phyloP scores from a whole-genome alignment of 1,284 basidiomycete genomes.

The Cryptococcus hybrid region DNA sequence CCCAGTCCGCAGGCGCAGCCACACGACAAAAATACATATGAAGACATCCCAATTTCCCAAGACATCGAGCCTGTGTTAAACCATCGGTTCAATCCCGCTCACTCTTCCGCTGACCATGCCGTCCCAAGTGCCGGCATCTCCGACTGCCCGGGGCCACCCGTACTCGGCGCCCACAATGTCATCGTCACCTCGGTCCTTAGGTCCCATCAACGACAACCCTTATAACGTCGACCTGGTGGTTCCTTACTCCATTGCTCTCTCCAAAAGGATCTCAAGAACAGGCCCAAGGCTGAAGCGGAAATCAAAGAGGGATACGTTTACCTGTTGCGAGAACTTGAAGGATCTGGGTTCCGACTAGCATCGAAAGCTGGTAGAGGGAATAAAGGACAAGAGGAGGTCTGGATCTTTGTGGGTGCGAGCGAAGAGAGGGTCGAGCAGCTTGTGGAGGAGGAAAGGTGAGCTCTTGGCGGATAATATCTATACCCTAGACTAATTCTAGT shows the following conservation, averaged over 20 bases:
- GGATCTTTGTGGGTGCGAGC: slow-evolving; percentile 76
- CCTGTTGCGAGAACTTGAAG: slow-evolving; percentile 35
- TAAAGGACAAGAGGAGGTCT: slow-evolving; percentile 63
- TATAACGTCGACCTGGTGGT: slow-evolving; percentile 47
- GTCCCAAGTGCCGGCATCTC: slow-evolving; percentile 2
- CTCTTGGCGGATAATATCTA: slow-evolving; percentile 3
- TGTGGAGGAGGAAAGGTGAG: slow-evolving; percentile 72
- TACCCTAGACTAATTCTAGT: not conserved
- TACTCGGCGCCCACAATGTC: slow-evolving; percentile 12
- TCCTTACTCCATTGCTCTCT: slow-evolving; percentile 27
- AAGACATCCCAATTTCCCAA: not conserved
- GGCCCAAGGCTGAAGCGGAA: slow-evolving; percentile 21
- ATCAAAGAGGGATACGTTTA: slow-evolving; percentile 36
- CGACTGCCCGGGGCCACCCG: slow-evolving; percentile 33
- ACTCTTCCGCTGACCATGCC: not conserved
- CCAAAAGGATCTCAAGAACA: slow-evolving; percentile 11
- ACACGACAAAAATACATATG: not conserved
- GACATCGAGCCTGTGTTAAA: not conserved
- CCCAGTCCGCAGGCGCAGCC: not conserved
- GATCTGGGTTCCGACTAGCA: slow-evolving; percentile 37
- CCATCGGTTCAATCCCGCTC: not conserved
- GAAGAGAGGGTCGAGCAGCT: slow-evolving; percentile 62
- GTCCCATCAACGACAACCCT: slow-evolving; percentile 28
- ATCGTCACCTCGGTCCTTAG: slow-evolving; percentile 10
- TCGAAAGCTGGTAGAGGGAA: slow-evolving; percentile 24